A percentile compares a stretch with the other conserved stretches of the same genome.
These are phyloP conservation scores for Citrullus colocynthis DNA, from an alignment of 306 rosid species.

Conservation along the genomic window DNA sequence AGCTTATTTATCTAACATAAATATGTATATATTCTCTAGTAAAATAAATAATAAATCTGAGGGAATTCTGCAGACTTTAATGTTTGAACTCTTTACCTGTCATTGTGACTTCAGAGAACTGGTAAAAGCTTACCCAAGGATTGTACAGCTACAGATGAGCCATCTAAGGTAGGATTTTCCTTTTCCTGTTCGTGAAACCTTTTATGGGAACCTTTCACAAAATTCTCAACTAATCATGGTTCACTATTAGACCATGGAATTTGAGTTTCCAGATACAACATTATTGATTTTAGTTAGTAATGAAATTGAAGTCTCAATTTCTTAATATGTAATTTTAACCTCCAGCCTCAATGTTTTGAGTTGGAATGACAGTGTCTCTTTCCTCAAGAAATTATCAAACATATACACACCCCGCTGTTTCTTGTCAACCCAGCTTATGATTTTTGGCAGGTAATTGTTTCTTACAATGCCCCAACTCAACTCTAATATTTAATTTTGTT, in stretches of 20 bases:
- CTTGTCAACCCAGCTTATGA: slow-evolving; percentile 90
- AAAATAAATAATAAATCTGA: background rate
- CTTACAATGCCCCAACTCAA: slow-evolving; percentile 13
- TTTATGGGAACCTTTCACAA: background rate
- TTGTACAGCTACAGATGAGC: slow-evolving; percentile 51
- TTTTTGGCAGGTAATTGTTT: slow-evolving; percentile 75
- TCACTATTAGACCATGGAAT: background rate
- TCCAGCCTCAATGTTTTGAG: background rate
- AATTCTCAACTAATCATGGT: background rate
- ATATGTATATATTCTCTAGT: background rate
- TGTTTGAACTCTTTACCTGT: background rate
- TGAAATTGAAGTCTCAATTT: slow-evolving; percentile 2
- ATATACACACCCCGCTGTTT: slow-evolving; percentile 56
- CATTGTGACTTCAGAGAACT: slow-evolving; percentile 41
- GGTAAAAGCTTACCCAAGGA: slow-evolving; percentile 60
- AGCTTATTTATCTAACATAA: background rate
- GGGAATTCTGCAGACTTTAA: background rate
- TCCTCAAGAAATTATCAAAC: slow-evolving; percentile 56
- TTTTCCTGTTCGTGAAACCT: background rate
- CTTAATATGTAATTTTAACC: background rate
- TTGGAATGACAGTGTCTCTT: slow-evolving; percentile 63
- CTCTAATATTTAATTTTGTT: slow-evolving; percentile 9
- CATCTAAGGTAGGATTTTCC: slow-evolving; percentile 44
- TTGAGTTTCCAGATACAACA: background rate
- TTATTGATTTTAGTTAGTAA: background rate